Percentiles rank a stretch among this genome's conserved stretches.
Evolutionary conservation across 257 asterid species (phyloP).

Genomic region (Ehretia macrophylla): DNA sequence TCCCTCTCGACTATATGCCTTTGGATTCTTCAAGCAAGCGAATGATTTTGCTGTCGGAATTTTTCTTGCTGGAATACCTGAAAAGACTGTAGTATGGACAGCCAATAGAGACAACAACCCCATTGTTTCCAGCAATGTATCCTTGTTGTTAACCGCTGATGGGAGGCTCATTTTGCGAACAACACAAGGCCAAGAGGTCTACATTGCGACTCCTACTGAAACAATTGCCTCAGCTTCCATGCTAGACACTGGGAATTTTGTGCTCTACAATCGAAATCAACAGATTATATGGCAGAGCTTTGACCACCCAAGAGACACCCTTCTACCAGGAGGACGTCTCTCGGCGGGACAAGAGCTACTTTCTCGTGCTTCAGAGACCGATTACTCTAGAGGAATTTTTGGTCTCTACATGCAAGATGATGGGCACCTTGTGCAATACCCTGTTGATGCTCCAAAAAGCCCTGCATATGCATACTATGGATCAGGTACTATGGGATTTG

Average conservation of each 20-base stretch:
- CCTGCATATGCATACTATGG: too few species aligned
- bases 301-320: slow-evolving; percentile 41
- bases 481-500: background rate
- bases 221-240: slow-evolving; percentile 33
- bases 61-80: slow-evolving; percentile 6
- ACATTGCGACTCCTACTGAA: background rate
- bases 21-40: slow-evolving; percentile 19
- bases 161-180: slow-evolving; percentile 35
- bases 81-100: slow-evolving; percentile 32
- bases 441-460: slow-evolving; percentile 12
- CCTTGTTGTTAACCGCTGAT: slow-evolving; percentile 18
- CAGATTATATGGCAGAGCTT: slow-evolving; percentile 51
- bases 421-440: slow-evolving; percentile 52
- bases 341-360: slow-evolving; percentile 10
- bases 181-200: slow-evolving; percentile 2
- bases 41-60: slow-evolving; percentile 25
- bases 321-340: slow-evolving; percentile 38
- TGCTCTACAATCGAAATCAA: slow-evolving; percentile 22
- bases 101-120: slow-evolving; percentile 22
- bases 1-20: slow-evolving; percentile 14
- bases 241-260: slow-evolving; percentile 55
- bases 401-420: slow-evolving; percentile 39
- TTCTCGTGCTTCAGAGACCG: slow-evolving; percentile 38
- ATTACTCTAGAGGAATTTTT: slow-evolving; percentile 28
- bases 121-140: slow-evolving; percentile 10